Evolutionary conservation across 306 rosid genomes (phyloP).

Genomic region (Begonia peltatifolia): DNA sequence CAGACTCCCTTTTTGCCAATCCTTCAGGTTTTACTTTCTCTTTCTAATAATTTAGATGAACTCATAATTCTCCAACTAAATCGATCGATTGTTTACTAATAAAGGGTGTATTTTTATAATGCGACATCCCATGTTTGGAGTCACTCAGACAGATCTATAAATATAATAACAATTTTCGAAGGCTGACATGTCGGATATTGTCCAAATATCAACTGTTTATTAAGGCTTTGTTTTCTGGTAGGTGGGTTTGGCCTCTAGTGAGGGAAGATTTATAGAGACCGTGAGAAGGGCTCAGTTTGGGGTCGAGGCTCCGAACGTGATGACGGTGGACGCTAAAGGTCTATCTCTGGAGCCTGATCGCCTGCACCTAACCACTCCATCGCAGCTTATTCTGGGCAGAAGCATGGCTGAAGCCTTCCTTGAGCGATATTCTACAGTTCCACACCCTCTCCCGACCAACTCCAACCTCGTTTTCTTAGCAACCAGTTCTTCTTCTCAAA

Average conservation of each 20-base stretch:
- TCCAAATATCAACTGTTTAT: too few relatives aligned
- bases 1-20: constrained; percentile 60
- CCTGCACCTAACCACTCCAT: constrained; percentile 38
- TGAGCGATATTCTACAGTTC: constrained; percentile 9
- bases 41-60: neutral
- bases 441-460: constrained; percentile 1
- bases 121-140: too few relatives aligned
- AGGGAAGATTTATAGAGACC: constrained; percentile 30
- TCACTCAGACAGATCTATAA: too few relatives aligned
- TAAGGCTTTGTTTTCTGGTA: constrained; percentile 4
- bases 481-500: neutral
- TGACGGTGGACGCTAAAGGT: constrained; percentile 47
- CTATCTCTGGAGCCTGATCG: constrained; percentile 37
- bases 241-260: constrained; percentile 63
- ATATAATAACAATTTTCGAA: too few relatives aligned
- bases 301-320: constrained; percentile 32
- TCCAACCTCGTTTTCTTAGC: neutral
- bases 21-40: constrained; percentile 35
- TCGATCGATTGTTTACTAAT: neutral
- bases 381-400: constrained; percentile 45
- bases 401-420: constrained; percentile 41
- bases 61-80: neutral
- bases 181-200: too few relatives aligned
- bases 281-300: constrained; percentile 54
- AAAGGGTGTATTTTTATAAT: neutral